Evolutionary conservation across 805 yeast species (phyloP), one percentile per base, ranked within the genome.

Genomic region (Yarrowia sp.): DNA sequence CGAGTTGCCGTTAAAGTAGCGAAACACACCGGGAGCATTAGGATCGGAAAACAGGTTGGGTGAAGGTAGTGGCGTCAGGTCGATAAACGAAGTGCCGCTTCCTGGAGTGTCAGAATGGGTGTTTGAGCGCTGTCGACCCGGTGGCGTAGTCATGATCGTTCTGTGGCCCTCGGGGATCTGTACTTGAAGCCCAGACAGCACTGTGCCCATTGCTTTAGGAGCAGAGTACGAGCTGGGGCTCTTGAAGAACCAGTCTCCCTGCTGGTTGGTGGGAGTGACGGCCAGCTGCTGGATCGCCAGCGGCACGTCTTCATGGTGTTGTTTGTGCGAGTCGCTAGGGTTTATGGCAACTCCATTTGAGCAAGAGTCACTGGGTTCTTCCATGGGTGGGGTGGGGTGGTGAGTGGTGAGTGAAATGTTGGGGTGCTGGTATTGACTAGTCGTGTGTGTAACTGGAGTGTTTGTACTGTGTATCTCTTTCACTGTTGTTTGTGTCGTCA

Each of bases 51-150:
- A 43, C 39, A 69, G 69, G 50, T 67, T 53, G 7, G 71, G 71
- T 17, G 71, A 69, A 8, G 71, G 71, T 17, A 69, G 65, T 13
- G 71, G 71, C 11, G 71, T 69, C 39, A 69, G 66, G 51, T 69
- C 71, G 51, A 67, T 66, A 47, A 68, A 69, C 58, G 61, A n/a
- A 18, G 64, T 41, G 32, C 31, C 38, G 38, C 38, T 15, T 1
- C 60, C 60, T 22, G 44, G 44, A 11, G 60, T 39, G 28, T 55
- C 61, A 8, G 43, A 17, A 8, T 39, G 31, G 2, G 61, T 55
- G 13, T 36, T 31, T 4, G 61, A 55, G 6, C 61, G 36, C 11
- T 41, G 61, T 4, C 61, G 35, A 28, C 61, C 61, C 14, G 61
- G 28, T 13, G 45, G 60, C 14, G 61, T 31, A 1, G 33, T 41